Conservation (phyloP, 306 rosid genomes). For the Cucumis cinereus region DNA sequence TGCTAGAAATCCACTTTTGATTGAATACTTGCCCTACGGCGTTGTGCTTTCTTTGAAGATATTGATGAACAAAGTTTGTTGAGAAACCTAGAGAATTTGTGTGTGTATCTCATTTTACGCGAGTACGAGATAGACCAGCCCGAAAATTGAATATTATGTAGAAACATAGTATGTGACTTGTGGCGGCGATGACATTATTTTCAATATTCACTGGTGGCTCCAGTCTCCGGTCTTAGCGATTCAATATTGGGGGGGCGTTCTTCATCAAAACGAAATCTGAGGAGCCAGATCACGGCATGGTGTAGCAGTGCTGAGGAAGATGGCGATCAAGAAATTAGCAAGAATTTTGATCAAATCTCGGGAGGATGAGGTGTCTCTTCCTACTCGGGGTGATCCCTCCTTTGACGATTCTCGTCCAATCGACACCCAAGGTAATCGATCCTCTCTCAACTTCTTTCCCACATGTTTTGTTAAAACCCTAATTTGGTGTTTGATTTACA, state of each 20-base stretch:
- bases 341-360: conserved; percentile 37
- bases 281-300: neutral
- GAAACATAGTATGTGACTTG: too few relatives aligned
- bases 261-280: neutral
- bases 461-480: neutral
- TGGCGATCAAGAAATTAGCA: conserved; percentile 49
- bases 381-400: conserved; percentile 36
- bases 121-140: too few relatives aligned
- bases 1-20: too few relatives aligned
- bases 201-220: neutral
- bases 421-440: conserved; percentile 46
- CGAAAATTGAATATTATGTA: too few relatives aligned
- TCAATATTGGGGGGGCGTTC: neutral
- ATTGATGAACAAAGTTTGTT: too few relatives aligned
- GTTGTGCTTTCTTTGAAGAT: too few relatives aligned
- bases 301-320: neutral
- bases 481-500: conserved; percentile 13
- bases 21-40: too few relatives aligned
- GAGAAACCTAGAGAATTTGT: too few relatives aligned
- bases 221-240: neutral
- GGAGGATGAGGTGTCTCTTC: conserved; percentile 41
- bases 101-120: too few relatives aligned
- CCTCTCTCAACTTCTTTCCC: neutral
- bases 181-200: too few relatives aligned
- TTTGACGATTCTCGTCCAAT: conserved; percentile 47